Evolutionary conservation across 1,284 basidiomycete species (phyloP).

Genomic region (Puccinia coronata): DNA sequence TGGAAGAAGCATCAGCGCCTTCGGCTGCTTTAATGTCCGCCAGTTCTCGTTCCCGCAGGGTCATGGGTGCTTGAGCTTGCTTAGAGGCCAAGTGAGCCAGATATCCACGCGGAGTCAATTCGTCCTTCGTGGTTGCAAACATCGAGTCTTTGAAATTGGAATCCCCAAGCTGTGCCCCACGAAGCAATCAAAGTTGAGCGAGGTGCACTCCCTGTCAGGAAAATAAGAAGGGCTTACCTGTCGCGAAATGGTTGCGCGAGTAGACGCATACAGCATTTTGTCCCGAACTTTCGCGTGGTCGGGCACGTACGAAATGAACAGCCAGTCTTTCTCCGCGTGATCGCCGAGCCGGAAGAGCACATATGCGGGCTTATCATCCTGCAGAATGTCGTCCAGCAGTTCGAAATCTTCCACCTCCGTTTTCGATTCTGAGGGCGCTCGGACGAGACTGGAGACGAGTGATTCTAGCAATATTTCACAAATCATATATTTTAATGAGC

Average conservation of each 20-base stretch:
- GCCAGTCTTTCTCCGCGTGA: slow-evolving; percentile 20
- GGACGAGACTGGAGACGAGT: background rate
- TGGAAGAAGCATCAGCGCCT: slow-evolving; percentile 3
- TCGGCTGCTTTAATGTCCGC: slow-evolving; percentile 49
- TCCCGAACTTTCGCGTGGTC: slow-evolving; percentile 47
- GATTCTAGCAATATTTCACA: background rate
- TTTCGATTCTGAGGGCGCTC: slow-evolving; percentile 13
- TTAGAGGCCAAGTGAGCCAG: slow-evolving; percentile 31
- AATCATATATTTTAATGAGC: background rate
- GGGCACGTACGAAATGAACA: slow-evolving; percentile 49
- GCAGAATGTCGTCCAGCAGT: slow-evolving; percentile 31
- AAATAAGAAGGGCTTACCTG: slow-evolving; percentile 24
- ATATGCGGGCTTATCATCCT: slow-evolving; percentile 39
- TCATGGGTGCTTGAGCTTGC: slow-evolving; percentile 47
- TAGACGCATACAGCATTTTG: slow-evolving; percentile 49
- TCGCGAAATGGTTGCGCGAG: slow-evolving; percentile 43
- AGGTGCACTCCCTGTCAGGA: background rate
- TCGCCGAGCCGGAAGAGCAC: slow-evolving; percentile 38
- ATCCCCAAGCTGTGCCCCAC: slow-evolving; percentile 39
- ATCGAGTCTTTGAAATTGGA: slow-evolving; percentile 43
- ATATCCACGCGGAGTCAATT: slow-evolving; percentile 46
- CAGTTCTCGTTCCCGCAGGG: slow-evolving; percentile 41
- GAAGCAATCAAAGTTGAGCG: background rate
- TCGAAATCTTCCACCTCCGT: slow-evolving; percentile 36
- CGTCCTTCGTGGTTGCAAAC: slow-evolving; percentile 49